A percentile compares a stretch with the other conserved stretches of the same genome.
Evolutionary conservation across 495 filamentous ascomycete species (phyloP).

Genomic region (Talaromyces proteolyticus): DNA sequence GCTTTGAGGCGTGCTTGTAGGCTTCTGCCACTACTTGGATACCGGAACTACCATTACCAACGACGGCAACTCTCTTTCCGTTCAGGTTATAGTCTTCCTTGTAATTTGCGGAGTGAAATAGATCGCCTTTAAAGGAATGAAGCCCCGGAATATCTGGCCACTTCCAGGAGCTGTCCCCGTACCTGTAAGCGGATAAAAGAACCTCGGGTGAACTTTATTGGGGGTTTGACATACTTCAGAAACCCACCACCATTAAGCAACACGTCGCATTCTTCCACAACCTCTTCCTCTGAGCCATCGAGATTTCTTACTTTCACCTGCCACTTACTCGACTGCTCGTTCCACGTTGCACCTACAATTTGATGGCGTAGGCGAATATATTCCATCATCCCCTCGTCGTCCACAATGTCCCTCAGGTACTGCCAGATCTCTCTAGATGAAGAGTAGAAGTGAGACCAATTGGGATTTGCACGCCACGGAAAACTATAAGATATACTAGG

Average conservation of each 20-base stretch:
- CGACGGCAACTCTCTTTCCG: constrained; percentile 40
- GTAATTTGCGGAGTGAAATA: constrained; percentile 44
- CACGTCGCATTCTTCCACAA: constrained; percentile 23
- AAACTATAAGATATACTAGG: constrained; percentile 10
- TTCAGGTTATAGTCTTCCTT: constrained; percentile 24
- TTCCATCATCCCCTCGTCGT: not conserved
- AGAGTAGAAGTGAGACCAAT: constrained; percentile 52
- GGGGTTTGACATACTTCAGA: constrained; percentile 43
- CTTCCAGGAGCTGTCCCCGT: too few relatives aligned
- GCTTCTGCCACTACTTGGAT: constrained; percentile 46
- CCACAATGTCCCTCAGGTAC: constrained; percentile 46
- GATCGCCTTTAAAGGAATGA: constrained; percentile 32
- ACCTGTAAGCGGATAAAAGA: too few relatives aligned
- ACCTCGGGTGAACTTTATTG: too few relatives aligned
- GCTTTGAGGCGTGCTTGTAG: not conserved
- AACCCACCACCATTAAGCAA: constrained; percentile 43
- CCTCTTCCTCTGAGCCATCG: not conserved
- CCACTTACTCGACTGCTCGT: constrained; percentile 22
- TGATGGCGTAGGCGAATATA: not conserved
- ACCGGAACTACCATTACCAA: constrained; percentile 37
- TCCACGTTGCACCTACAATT: not conserved
- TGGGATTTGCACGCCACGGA: constrained; percentile 44
- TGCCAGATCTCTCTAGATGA: constrained; percentile 47
- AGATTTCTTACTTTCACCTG: constrained; percentile 29
- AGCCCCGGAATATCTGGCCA: constrained; percentile 44